Conservation (phyloP, 139 green algal genomes). For the Microglena sp. region DNA sequence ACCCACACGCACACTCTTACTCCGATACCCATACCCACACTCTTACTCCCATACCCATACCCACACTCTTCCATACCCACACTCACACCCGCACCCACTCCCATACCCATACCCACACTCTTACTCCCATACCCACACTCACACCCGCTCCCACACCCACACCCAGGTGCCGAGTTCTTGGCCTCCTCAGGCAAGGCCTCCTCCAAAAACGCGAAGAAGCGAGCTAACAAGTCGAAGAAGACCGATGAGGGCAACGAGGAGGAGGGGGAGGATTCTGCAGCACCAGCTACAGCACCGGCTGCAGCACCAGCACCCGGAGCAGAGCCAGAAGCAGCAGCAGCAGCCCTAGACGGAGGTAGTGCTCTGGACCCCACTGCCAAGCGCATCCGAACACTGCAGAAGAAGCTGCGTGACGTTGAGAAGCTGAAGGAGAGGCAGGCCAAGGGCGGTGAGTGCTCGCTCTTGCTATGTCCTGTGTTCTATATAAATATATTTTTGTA, state of each 20-base stretch:
- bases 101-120: background rate
- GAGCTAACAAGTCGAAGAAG: slow-evolving; percentile 37
- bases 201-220: slow-evolving; percentile 61
- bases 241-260: slow-evolving; percentile 5
- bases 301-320: background rate
- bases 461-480: background rate
- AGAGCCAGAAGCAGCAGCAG: background rate
- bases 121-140: background rate
- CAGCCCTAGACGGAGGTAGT: background rate
- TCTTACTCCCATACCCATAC: background rate
- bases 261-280: slow-evolving; percentile 8
- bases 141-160: background rate
- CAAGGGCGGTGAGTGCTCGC: slow-evolving; percentile 10
- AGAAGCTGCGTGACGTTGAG: slow-evolving; percentile 62
- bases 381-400: slow-evolving; percentile 48
- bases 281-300: slow-evolving; percentile 4
- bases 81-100: background rate
- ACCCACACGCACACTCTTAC: background rate
- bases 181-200: slow-evolving; percentile 39
- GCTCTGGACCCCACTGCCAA: slow-evolving; percentile 37
- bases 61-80: background rate
- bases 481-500: background rate
- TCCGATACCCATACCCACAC: background rate
- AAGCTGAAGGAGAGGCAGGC: slow-evolving; percentile 52
- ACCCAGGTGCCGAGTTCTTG: slow-evolving; percentile 20